A percentile compares a stretch with the other conserved stretches of the same genome.
Conservation (phyloP, 768 basidiomycete genomes). For the Leccinum pellstonianum region DNA sequence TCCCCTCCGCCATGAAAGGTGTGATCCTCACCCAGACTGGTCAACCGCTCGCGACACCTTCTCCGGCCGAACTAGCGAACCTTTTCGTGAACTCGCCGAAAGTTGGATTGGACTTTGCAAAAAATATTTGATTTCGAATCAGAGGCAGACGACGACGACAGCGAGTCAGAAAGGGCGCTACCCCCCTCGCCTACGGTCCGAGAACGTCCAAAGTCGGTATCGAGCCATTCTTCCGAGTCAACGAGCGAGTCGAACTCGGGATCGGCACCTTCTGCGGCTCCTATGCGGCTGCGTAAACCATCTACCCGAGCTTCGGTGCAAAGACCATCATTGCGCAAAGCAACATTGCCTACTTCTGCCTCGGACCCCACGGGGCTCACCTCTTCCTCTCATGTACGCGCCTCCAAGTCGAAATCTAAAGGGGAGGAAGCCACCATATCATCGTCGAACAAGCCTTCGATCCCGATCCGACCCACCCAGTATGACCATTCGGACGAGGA, state of each 20-base stretch:
- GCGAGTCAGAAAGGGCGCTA: constrained; percentile 28
- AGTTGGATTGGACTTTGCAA: constrained; percentile 70
- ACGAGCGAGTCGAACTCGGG: constrained; percentile 24
- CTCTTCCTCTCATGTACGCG: constrained; percentile 19
- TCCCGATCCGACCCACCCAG: constrained; percentile 35
- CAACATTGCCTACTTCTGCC: constrained; percentile 35
- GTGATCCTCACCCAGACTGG: constrained; percentile 80
- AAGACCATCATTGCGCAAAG: constrained; percentile 29
- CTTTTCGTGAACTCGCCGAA: constrained; percentile 69
- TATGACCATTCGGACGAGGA: constrained; percentile 80
- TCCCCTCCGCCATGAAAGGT: constrained; percentile 66
- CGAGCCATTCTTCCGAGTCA: constrained; percentile 28
- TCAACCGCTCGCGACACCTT: constrained; percentile 68
- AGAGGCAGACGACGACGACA: constrained; percentile 29
- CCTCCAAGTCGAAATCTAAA: constrained; percentile 13
- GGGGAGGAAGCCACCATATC: background rate
- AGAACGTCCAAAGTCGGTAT: constrained; percentile 37
- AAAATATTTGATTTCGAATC: constrained; percentile 70
- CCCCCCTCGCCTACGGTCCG: constrained; percentile 51
- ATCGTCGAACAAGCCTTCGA: constrained; percentile 19
- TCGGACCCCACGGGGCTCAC: constrained; percentile 40
- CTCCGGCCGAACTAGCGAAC: constrained; percentile 61
- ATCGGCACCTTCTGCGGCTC: constrained; percentile 29
- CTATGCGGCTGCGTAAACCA: constrained; percentile 54
- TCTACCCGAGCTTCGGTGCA: constrained; percentile 48